phyloP scores from a whole-genome alignment of 441 rosid genomes.

The Croton laevigatus region DNA sequence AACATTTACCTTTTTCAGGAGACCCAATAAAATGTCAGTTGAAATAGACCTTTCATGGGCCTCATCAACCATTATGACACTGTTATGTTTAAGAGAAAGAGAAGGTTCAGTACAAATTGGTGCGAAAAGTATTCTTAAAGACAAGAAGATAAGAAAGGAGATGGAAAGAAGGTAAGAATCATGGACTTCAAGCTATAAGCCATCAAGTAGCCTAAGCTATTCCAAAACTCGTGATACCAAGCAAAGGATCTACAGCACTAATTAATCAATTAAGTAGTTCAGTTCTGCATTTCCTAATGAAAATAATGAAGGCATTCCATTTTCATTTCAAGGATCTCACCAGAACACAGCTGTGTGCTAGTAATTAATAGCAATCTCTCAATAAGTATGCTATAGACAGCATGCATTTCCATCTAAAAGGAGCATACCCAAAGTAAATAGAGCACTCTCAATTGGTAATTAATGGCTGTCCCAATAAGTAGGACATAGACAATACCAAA shows the following conservation, averaged over 20 bases:
- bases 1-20: constrained; percentile 72
- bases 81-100: constrained; percentile 22
- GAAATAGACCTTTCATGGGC: constrained; percentile 99
- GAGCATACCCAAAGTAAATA: background rate
- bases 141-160: background rate
- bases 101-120: background rate
- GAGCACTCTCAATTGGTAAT: background rate
- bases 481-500: background rate
- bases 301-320: background rate
- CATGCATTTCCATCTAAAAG: background rate
- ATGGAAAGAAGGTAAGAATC: background rate
- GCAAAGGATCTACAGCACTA: background rate
- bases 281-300: constrained; percentile 4
- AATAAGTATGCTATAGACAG: background rate
- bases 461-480: too few relatives aligned
- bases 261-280: background rate
- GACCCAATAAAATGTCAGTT: constrained; percentile 91
- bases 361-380: background rate
- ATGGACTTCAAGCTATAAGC: background rate
- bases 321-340: background rate
- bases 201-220: background rate
- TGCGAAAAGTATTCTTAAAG: background rate
- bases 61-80: constrained; percentile 98
- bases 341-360: background rate
- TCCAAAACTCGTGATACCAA: constrained; percentile 2